Base-by-base conservation (phyloP, 176 grass and related monocot species). In the Thinopyrum elongatum region DNA sequence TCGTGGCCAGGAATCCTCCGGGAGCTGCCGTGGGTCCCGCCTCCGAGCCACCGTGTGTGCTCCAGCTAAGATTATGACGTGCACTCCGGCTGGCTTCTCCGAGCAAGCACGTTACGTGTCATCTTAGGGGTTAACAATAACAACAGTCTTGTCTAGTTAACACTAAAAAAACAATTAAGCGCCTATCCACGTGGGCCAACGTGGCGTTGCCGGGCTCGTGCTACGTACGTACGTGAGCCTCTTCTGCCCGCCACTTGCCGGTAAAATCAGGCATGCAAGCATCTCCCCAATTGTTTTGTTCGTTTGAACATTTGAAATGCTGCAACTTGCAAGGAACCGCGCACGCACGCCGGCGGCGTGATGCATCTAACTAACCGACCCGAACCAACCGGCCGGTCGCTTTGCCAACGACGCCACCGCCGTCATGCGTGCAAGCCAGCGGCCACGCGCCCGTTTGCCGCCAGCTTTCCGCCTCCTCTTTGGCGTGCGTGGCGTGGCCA, bases 181-280 rank as follows among this genome's bases (percentile, higher is more conserved):
- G 5, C 26, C 53, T 3, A 3, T 53, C 41, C 84, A 83, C 84
- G 88, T 90, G 79, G n/a, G 41, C 33, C 77, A 83, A 78, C 88
- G 84, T 73, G 88, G 74, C 70, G 39, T 3, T 74, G 70, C 70
- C 39, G 70, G 39, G 14, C 5, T 73, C 70, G 44, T 15, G 2
- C 1, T 39, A 0, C 4, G 34, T 46, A 14, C 41, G 42, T 15
- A 15, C n/a, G 65, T 21, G 16, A 34, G 16, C 65, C 14, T 13
- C 62, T 36, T 7, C 35, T 11, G 19, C 31, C 66, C 22, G 34
- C 35, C 68, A 71, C 68, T 71, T 47, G 70, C 70, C n/a, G 19
- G n/a, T 13, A 3, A 3, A 25, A 70, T 39, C 10, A 38, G 3
- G 34, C 68, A 23, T 22, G 13, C 6, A 39, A 39, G 38, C 33